phyloP scores from a whole-genome alignment of 106 monocot species.

The Dendrobium catenatum region DNA sequence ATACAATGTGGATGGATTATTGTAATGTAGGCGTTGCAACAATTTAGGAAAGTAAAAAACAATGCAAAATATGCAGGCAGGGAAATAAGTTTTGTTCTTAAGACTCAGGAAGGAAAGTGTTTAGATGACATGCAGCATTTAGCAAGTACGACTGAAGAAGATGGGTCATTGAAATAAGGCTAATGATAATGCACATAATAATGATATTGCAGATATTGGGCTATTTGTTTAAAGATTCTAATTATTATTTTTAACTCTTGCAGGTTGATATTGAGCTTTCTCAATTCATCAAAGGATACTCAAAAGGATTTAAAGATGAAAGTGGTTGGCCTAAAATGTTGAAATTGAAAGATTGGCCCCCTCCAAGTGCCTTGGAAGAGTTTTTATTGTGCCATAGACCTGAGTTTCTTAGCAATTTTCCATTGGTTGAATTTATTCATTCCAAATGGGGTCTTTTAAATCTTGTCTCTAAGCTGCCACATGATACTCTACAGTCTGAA shows the following conservation, averaged over 20 bases:
- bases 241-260: constrained; percentile 9
- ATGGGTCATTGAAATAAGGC: too few relatives aligned
- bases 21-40: neutral
- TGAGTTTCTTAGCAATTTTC: constrained; percentile 77
- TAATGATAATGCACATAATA: neutral
- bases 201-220: neutral
- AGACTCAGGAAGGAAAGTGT: neutral
- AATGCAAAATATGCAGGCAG: neutral
- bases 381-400: constrained; percentile 82
- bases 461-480: constrained; percentile 80
- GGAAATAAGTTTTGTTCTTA: neutral
- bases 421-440: constrained; percentile 88
- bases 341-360: constrained; percentile 86
- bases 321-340: constrained; percentile 45
- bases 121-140: neutral
- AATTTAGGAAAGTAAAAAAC: neutral
- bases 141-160: neutral
- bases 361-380: constrained; percentile 59
- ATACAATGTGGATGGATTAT: neutral
- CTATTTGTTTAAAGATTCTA: neutral
- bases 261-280: constrained; percentile 78
- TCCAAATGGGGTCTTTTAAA: constrained; percentile 82
- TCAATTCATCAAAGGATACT: constrained; percentile 80
- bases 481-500: constrained; percentile 58
- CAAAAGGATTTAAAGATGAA: constrained; percentile 33